These are phyloP conservation scores for Punica granatum DNA, from an alignment of 345 rosid genomes.

Conservation along the genomic window DNA sequence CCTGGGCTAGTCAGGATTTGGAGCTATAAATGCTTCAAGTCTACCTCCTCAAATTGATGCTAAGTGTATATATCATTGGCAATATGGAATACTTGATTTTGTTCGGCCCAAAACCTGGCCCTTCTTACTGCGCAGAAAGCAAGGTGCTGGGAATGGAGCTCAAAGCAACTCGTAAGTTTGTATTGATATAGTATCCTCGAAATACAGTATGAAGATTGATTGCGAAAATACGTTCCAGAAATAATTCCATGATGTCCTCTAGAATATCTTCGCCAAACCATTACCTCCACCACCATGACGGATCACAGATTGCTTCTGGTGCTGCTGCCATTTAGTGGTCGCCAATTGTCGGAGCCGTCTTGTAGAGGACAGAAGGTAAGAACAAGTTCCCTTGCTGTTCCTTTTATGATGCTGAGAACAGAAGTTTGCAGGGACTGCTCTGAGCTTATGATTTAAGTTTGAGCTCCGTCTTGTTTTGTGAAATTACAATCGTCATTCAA, in stretches of 20 bases:
- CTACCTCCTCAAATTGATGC: background rate
- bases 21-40: background rate
- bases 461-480: background rate
- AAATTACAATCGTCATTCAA: too few relatives aligned
- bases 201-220: background rate
- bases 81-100: background rate
- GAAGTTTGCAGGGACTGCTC: background rate
- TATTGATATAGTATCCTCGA: background rate
- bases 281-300: background rate
- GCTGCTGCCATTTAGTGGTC: background rate
- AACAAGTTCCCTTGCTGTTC: background rate
- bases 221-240: background rate
- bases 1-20: constrained; percentile 37
- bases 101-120: background rate
- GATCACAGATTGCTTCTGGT: background rate
- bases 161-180: background rate
- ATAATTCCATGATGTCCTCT: background rate
- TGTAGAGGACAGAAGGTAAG: background rate
- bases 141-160: background rate
- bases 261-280: background rate
- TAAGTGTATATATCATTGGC: background rate
- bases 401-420: background rate
- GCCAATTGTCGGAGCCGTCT: too few relatives aligned
- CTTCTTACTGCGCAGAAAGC: background rate
- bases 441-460: background rate